A percentile compares a stretch with the other conserved stretches of the same genome.
phyloP scores from a whole-genome alignment of 2,329 filamentous ascomycete species.

The Coniosporium tulheliwenetii region DNA sequence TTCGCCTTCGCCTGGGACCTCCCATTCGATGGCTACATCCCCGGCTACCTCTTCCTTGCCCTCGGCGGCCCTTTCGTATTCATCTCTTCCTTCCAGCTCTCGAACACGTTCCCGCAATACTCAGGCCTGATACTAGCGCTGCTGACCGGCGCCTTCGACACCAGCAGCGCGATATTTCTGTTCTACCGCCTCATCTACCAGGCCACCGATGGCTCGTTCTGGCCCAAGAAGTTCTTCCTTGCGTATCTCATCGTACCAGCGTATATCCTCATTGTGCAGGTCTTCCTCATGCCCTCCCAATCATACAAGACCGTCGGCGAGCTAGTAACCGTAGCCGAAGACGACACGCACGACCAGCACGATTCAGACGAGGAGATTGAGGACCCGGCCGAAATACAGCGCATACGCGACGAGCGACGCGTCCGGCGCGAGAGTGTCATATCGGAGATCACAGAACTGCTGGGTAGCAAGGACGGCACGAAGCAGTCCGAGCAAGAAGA shows the following conservation, averaged over 20 bases:
- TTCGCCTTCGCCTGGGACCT: slow-evolving; percentile 52
- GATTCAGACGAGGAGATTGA: slow-evolving; percentile 39
- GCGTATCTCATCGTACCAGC: slow-evolving; percentile 31
- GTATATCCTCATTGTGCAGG: slow-evolving; percentile 26
- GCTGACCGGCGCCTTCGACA: slow-evolving; percentile 35
- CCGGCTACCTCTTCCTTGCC: slow-evolving; percentile 33
- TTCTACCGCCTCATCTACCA: slow-evolving; percentile 31
- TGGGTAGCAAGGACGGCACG: slow-evolving; percentile 49
- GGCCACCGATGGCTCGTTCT: slow-evolving; percentile 23
- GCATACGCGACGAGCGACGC: slow-evolving; percentile 37
- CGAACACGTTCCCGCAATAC: slow-evolving; percentile 34
- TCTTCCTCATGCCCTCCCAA: slow-evolving; percentile 29
- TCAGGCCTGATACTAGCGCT: slow-evolving; percentile 33
- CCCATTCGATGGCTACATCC: slow-evolving; percentile 52
- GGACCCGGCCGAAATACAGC: slow-evolving; percentile 29
- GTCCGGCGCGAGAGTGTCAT: slow-evolving; percentile 47
- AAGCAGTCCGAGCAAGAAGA: slow-evolving; percentile 51
- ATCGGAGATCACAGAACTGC: slow-evolving; percentile 55
- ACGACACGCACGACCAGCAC: slow-evolving; percentile 28
- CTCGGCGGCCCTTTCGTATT: slow-evolving; percentile 35
- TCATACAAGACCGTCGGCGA: slow-evolving; percentile 52
- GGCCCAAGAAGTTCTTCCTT: slow-evolving; percentile 32
- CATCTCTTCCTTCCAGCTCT: slow-evolving; percentile 34
- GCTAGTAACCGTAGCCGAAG: slow-evolving; percentile 56
- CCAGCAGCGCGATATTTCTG: slow-evolving; percentile 31